Evolutionary conservation across 768 basidiomycete genomes (phyloP).

Genomic region (Hygrophoropsis aurantiaca): DNA sequence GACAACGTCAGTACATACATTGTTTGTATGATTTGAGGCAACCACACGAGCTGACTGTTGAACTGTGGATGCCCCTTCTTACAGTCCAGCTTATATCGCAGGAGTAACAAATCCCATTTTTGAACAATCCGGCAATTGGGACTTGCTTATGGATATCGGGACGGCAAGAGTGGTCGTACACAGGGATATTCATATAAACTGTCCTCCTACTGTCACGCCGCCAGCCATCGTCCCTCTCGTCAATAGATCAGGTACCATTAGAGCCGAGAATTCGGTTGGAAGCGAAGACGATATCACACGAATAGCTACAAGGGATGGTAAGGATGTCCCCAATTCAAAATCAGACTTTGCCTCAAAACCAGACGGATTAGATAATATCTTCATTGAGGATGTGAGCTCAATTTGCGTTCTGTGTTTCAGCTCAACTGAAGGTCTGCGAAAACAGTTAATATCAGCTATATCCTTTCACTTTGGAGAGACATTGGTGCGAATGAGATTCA

Average conservation of each 20-base stretch:
- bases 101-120: constrained; percentile 98
- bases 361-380: constrained; percentile 74
- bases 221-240: constrained; percentile 44
- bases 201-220: constrained; percentile 44
- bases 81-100: constrained; percentile 88
- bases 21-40: constrained; percentile 2
- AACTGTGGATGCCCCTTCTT: constrained; percentile 5
- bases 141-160: constrained; percentile 89
- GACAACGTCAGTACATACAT: constrained; percentile 59
- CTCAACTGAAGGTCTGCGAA: not conserved
- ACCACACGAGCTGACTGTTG: not conserved
- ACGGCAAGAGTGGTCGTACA: constrained; percentile 84
- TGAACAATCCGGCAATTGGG: constrained; percentile 85
- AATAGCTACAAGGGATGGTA: constrained; percentile 43
- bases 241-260: constrained; percentile 59
- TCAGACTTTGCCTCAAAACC: constrained; percentile 55
- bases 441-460: constrained; percentile 80
- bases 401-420: constrained; percentile 14
- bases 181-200: constrained; percentile 72
- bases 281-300: constrained; percentile 76
- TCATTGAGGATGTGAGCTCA: constrained; percentile 95
- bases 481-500: constrained; percentile 83
- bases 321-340: constrained; percentile 49
- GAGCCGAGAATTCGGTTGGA: constrained; percentile 58
- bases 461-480: constrained; percentile 91